Evolutionary conservation across 192 early-diverging fungal species (phyloP).

Genomic region (Podochytrium sp.): DNA sequence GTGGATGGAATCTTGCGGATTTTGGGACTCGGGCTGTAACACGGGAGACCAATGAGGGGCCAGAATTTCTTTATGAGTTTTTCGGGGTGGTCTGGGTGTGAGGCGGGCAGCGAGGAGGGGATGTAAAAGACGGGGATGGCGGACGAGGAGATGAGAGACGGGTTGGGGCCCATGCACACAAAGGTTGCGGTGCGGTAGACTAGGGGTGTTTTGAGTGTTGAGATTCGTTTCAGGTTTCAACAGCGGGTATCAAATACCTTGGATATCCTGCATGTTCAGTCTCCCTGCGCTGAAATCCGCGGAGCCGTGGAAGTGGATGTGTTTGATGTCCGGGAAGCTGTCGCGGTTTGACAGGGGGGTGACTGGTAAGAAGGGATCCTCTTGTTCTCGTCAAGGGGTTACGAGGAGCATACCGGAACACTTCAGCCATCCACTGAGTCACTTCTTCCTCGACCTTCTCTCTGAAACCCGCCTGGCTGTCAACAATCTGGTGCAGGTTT

Average conservation of each 20-base stretch:
- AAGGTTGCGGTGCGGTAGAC: slow-evolving; percentile 23
- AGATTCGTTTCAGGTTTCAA: background rate
- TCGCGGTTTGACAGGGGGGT: background rate
- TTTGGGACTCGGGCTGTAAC: slow-evolving; percentile 8
- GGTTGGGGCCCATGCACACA: slow-evolving; percentile 18
- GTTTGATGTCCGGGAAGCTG: slow-evolving; percentile 26
- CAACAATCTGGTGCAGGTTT: too few relatives aligned
- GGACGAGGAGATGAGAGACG: slow-evolving; percentile 13
- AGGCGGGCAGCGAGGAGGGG: background rate
- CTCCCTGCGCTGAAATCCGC: slow-evolving; percentile 14
- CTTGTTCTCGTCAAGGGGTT: too few relatives aligned
- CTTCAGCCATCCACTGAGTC: too few relatives aligned
- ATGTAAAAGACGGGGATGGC: slow-evolving; percentile 31
- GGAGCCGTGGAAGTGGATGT: slow-evolving; percentile 24
- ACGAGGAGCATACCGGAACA: too few relatives aligned
- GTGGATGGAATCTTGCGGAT: slow-evolving; percentile 10
- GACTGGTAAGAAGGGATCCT: too few relatives aligned
- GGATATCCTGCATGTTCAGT: slow-evolving; percentile 9
- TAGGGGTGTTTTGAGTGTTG: background rate
- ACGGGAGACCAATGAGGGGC: slow-evolving; percentile 13
- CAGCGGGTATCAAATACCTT: slow-evolving; percentile 1
- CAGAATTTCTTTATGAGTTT: slow-evolving; percentile 14
- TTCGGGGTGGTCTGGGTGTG: background rate
- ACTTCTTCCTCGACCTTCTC: too few relatives aligned
- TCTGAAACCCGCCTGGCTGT: too few relatives aligned